Conservation (phyloP, 768 basidiomycete species). For the Suillus clintonianus region DNA sequence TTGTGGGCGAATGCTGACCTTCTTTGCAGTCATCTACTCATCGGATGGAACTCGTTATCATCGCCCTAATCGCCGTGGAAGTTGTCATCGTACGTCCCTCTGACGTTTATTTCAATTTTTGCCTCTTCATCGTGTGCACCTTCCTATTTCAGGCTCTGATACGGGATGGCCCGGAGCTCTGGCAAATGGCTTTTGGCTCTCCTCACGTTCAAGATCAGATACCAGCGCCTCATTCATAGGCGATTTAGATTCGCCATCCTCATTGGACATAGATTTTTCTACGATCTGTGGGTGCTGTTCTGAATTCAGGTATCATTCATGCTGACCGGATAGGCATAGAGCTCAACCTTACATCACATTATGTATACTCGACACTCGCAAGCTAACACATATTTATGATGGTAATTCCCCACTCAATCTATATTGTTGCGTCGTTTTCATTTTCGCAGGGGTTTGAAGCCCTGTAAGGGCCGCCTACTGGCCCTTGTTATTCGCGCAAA, state of each 20-base stretch:
- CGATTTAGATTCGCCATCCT: neutral
- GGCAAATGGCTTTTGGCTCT: conserved; percentile 47
- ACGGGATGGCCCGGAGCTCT: conserved; percentile 77
- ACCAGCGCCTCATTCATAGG: neutral
- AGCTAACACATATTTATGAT: neutral
- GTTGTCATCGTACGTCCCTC: conserved; percentile 75
- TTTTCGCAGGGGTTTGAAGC: neutral
- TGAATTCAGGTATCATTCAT: neutral
- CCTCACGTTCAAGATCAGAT: conserved; percentile 14
- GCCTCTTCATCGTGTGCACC: neutral
- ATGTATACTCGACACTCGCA: neutral
- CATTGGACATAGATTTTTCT: neutral
- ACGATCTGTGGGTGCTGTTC: neutral
- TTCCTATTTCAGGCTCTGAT: conserved; percentile 59
- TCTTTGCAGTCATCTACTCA: conserved; percentile 76
- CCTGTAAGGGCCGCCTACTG: no score
- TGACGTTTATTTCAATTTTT: neutral
- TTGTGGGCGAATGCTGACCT: neutral
- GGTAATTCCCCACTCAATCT: conserved; percentile 2
- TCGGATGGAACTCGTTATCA: conserved; percentile 95
- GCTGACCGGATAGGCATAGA: neutral
- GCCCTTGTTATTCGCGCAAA: no score
- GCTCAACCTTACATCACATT: neutral
- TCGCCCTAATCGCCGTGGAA: conserved; percentile 91
- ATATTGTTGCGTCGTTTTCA: neutral